Conservation (phyloP, 2,329 filamentous ascomycete genomes). For the Colletotrichum aenigma region DNA sequence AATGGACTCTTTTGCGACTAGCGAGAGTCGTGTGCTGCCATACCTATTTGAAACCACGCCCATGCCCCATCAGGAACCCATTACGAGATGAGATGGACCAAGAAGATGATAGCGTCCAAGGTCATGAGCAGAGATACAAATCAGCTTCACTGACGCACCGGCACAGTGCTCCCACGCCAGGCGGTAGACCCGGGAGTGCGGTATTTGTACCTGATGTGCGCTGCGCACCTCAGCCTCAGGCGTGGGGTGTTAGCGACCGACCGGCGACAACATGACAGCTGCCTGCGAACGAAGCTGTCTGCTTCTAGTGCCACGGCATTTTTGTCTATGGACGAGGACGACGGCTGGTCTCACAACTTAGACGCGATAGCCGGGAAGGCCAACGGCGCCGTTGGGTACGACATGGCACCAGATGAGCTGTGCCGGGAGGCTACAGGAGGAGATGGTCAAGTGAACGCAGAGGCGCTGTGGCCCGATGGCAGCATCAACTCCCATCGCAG, state of each 20-base stretch:
- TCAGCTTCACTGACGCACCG: not conserved
- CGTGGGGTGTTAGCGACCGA: slow-evolving; percentile 1
- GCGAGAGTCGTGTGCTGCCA: not conserved
- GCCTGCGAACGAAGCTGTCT: not conserved
- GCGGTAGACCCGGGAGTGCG: not conserved
- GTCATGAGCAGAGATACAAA: not conserved
- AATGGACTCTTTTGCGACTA: not conserved
- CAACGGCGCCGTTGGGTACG: not conserved
- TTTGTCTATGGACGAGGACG: not conserved
- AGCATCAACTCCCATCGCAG: not conserved
- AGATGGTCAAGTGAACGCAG: not conserved
- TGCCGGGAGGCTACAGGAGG: not conserved
- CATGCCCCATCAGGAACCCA: not conserved
- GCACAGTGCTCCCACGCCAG: not conserved
- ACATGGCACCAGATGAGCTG: not conserved
- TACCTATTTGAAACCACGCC: not conserved
- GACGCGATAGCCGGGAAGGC: not conserved
- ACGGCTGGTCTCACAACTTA: not conserved
- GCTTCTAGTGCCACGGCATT: not conserved
- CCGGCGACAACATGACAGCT: not conserved
- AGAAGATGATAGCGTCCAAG: not conserved
- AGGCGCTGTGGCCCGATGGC: not conserved
- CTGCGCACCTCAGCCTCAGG: slow-evolving; percentile 11
- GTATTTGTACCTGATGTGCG: slow-evolving; percentile 8
- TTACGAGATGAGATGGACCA: slow-evolving; percentile 14